Conservation (phyloP, 1,284 basidiomycete genomes). For the Vanrija pseudolonga region DNA sequence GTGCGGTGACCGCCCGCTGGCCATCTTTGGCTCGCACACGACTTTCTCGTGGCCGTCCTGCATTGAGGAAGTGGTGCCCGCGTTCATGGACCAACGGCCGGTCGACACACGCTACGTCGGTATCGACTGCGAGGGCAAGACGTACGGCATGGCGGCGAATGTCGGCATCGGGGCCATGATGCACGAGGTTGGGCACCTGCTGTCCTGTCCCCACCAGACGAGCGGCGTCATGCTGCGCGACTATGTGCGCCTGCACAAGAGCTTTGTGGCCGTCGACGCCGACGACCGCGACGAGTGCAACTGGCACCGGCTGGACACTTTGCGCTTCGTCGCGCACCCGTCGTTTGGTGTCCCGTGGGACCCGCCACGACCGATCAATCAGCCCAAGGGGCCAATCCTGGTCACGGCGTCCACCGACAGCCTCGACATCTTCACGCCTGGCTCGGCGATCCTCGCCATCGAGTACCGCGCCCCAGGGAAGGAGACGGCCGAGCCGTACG, state of each 20-base stretch:
- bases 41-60: conserved; percentile 3
- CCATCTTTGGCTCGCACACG: conserved; percentile 8
- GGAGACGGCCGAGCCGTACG: conserved; percentile 7
- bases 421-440: conserved; percentile 2
- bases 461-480: conserved; percentile 11
- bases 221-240: conserved; percentile 12
- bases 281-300: conserved; percentile 7
- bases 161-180: conserved; percentile 10
- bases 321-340: conserved; percentile 2
- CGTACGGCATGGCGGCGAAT: conserved; percentile 9
- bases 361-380: background rate
- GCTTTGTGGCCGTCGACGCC: conserved; percentile 7
- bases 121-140: conserved; percentile 9
- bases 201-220: conserved; percentile 7
- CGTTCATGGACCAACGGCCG: background rate
- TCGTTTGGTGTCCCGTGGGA: conserved; percentile 4
- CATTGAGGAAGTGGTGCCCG: conserved; percentile 1
- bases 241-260: conserved; percentile 8
- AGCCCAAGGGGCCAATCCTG: background rate
- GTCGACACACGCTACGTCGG: conserved; percentile 4
- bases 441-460: conserved; percentile 1
- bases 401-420: conserved; percentile 1
- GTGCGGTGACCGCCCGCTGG: background rate
- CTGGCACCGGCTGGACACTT: conserved; percentile 8
- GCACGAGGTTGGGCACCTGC: conserved; percentile 10